Evolutionary conservation across 257 asterid species (phyloP).

Genomic region (Osmanthus fragrans): DNA sequence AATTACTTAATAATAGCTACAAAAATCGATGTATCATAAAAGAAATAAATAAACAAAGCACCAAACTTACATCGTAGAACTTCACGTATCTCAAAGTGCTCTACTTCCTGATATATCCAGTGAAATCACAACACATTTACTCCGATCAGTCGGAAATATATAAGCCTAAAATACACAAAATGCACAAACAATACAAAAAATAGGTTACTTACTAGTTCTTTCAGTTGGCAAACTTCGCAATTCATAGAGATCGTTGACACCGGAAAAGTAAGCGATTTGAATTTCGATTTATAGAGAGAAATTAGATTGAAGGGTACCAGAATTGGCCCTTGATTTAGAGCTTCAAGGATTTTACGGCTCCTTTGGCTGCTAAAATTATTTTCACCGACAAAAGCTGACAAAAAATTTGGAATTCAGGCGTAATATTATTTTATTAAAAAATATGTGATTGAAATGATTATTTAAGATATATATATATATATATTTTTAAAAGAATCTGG

Average conservation of each 20-base stretch:
- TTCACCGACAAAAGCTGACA: too few species aligned
- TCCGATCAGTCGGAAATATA: not conserved
- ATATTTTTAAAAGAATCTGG: too few species aligned
- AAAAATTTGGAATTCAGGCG: too few species aligned
- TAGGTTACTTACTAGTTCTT: conserved; percentile 70
- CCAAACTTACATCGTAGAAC: conserved; percentile 82
- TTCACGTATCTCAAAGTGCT: conserved; percentile 89
- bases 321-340: not conserved
- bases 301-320: conserved; percentile 11
- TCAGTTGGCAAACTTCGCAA: conserved; percentile 86
- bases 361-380: not conserved
- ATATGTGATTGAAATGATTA: too few species aligned
- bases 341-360: not conserved
- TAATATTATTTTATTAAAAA: too few species aligned
- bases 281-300: conserved; percentile 15
- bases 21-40: conserved; percentile 11
- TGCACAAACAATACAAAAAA: not conserved
- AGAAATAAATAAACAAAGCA: not conserved
- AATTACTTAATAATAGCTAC: too few species aligned
- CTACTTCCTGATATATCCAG: conserved; percentile 65
- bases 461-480: too few species aligned
- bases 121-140: conserved; percentile 18
- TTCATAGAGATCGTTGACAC: conserved; percentile 46
- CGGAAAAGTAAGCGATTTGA: not conserved
- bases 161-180: not conserved